Percentiles rank a stretch among this genome's conserved stretches.
Evolutionary conservation across 2,329 filamentous ascomycete species (phyloP).

Genomic region (Diaporthe sp.): DNA sequence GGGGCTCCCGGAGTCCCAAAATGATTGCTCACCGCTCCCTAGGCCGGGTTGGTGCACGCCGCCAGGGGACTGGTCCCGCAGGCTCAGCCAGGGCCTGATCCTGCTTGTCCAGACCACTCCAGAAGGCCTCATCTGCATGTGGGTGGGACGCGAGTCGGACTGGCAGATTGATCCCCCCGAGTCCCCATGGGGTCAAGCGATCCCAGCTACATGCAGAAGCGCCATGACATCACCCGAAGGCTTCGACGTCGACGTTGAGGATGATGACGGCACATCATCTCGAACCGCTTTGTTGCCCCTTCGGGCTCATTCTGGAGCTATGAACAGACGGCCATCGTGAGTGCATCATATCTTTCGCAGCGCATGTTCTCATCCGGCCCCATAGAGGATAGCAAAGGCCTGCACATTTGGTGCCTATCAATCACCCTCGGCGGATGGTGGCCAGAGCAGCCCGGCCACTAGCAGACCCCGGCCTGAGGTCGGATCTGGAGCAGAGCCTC

Average conservation of each 20-base stretch:
- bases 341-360: background rate
- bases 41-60: background rate
- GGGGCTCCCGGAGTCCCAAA: background rate
- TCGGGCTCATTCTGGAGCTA: background rate
- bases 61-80: conserved; percentile 1
- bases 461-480: conserved; percentile 9
- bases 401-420: background rate
- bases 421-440: background rate
- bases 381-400: background rate
- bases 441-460: conserved; percentile 1
- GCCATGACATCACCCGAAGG: conserved; percentile 28
- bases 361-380: background rate
- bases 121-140: background rate
- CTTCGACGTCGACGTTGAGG: conserved; percentile 1
- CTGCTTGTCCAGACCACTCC: conserved; percentile 15
- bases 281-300: background rate
- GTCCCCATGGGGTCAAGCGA: conserved; percentile 31
- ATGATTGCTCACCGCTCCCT: conserved; percentile 19
- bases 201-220: conserved; percentile 3
- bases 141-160: background rate
- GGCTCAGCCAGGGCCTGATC: conserved; percentile 1
- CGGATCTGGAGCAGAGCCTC: conserved; percentile 32
- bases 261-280: background rate
- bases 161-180: background rate
- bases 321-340: background rate